Evolutionary conservation across 202 grass and related monocot genomes (phyloP), one percentile per base, ranked within the genome.

Genomic region (Carex arenaria): DNA sequence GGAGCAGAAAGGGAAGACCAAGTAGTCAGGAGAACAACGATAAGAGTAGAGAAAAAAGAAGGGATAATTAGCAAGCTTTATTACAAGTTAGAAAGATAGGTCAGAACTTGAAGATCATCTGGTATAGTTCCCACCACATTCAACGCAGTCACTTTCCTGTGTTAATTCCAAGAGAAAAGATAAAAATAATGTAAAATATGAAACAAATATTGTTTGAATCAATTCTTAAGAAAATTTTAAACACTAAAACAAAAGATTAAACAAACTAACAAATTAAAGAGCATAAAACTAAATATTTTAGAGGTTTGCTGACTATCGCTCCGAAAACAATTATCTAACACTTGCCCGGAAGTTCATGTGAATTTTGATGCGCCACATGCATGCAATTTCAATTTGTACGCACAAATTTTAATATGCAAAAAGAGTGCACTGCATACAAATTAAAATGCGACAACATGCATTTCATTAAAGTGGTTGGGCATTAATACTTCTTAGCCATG

Each of bases 21-120:
- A 54, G 13, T 54, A 54, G 15, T 56, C 15, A 14, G 10, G 3
- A 56, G 53, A 34, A 34, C 32, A 34, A 34, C 32, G 3, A 4
- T 34, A 34, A 34, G 32, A 34, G 32, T 34, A 40, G 61, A 84
- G n/a, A 22, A 51, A 83, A 54, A 18, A 49, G 67, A 85, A 51
- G 11, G 4, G 11, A 26, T 52, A 28, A 63, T 63, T 67, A 38
- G 19, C 45, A 73, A 73, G 15, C 10, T 73, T 26, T 12, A 75
- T 55, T 94, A 94, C 91, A 97, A 72, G 54, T 90, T 31, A 31
- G 52, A 77, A 14, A 97, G 70, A 4, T 57, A 85, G 0, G 94
- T 92, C 49, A 97, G 86, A 78, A 89, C 87, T 71, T 74, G 69
- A 2, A 97, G 83, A 42, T 97, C 94, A 7, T 83, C 68, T 22